Base-by-base conservation (phyloP, 306 rosid species). In the Carpinus viminea region DNA sequence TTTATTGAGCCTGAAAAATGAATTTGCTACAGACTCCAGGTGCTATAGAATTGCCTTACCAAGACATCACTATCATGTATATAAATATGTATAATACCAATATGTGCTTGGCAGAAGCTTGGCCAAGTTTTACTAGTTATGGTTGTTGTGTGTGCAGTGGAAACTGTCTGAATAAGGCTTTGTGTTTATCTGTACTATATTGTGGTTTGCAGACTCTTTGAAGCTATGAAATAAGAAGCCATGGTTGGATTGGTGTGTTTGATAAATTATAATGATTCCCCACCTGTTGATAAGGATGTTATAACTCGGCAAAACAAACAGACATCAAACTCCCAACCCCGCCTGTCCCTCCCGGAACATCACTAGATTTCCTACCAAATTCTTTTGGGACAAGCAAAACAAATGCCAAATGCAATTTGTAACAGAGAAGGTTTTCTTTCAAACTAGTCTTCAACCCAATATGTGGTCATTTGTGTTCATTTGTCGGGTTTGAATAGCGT, bases 1-100 rank as follows among this genome's bases (percentile, higher is more conserved):
- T 88, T 89, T 78, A 73, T 75, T 31, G 75, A 34, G 83, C 77
- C 83, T 43, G 85, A 79, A 61, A 83, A 88, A 75, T 81, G 71
- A 79, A 73, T 75, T 51, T 12, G 77, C 18, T 75, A 55, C 15
- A 28, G 20, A 66, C 26, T 74, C n/a, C 36, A 74, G 65, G 62
- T 54, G 12, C 54, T 24, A 13, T 60, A 65, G 70, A 76, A 36
- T 69, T 75, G 74, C 87, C 77, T 76, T 66, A 79, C 86, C 78
- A 75, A 38, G 62, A 76, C 69, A 80, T 78, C 61, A 75, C 76
- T 71, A 68, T 38, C 74, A 47, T 79, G 36, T 84, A 82, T 78
- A 55, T 84, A 72, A 76, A 50, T 75, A 20, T 83, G 88, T 80
- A 76, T 60, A 65, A 82, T 85, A 84, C 66, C 77, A 75, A 13